These are phyloP conservation scores for Pyrus hybrid DNA, from an alignment of 331 rosid species.

Conservation along the genomic window DNA sequence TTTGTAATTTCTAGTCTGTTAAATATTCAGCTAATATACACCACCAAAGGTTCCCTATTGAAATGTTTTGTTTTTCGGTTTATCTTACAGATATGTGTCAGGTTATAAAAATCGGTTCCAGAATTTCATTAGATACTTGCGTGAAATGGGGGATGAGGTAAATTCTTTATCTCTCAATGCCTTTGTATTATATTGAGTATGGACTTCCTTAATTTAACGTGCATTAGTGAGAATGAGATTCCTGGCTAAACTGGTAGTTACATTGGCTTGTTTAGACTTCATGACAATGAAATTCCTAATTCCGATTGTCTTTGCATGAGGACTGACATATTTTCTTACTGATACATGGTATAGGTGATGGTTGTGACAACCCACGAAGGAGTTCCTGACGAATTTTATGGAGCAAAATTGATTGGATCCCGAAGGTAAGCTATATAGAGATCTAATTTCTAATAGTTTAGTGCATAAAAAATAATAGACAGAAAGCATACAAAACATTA, in stretches of 20 bases:
- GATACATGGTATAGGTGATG: slow-evolving; percentile 56
- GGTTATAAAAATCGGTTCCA: slow-evolving; percentile 97
- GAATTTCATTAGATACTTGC: slow-evolving; percentile 81
- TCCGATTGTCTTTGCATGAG: not conserved
- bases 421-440: slow-evolving; percentile 51
- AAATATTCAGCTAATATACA: not conserved
- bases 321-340: slow-evolving; percentile 13
- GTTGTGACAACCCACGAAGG: slow-evolving; percentile 99
- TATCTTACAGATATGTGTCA: slow-evolving; percentile 71
- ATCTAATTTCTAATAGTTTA: not conserved
- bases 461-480: not conserved
- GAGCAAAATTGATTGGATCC: slow-evolving; percentile 95
- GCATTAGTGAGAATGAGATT: not conserved
- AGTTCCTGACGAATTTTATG: slow-evolving; percentile 81
- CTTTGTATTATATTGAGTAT: not conserved
- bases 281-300: not conserved
- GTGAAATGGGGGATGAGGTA: slow-evolving; percentile 99
- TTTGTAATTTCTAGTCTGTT: not conserved
- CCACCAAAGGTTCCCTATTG: too few species aligned
- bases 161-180: not conserved
- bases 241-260: not conserved
- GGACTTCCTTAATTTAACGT: not conserved
- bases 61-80: not conserved
- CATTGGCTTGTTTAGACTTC: not conserved
- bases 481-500: not conserved